Base-by-base conservation (phyloP, 768 basidiomycete species). In the Phylloporus scabripes region DNA sequence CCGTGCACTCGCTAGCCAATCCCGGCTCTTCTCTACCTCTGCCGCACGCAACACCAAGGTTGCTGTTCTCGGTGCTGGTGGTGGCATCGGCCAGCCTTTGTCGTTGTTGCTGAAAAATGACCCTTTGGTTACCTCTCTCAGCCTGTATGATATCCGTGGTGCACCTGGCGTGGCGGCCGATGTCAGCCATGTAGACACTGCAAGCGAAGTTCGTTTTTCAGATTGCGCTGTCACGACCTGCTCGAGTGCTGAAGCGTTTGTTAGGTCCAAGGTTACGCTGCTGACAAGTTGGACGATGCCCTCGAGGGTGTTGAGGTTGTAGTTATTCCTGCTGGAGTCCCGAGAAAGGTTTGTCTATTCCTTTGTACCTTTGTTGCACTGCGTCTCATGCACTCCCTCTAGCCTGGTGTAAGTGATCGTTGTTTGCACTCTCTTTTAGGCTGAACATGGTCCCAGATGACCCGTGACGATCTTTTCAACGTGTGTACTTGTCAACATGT, bases 291-390 rank as follows among this genome's bases (percentile, higher is more conserved):
- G 60, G 89, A 92, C 68, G 77, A 82, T 60, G 93, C 96, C 17
- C 81, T 99, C 52, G 83, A 90, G 52, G 94, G 86, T 55, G 87
- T 81, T 51, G 77, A 97, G 70, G 88, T 98, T 54, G 85, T 98
- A 57, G 88, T 98, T 55, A 96, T 98, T 66, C 96, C 96, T 51
- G 96, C 96, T 72, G 96, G 96, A 81, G 95, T 99, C 54, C 96
- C 96, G 57, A 80, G 96, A 68, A 99, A 99, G 83, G 92, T 93
- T 64, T 61, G 70, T 60, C 21, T 28, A 39, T 17, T 44, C 21
- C 29, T 20, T 32, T 6, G 40, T 39, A 33, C 41, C 42, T 12
- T 18, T 0, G 5, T 28, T 49, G 9, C 23, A 31, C 34, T 0
- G 3, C 48, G 58, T 61, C 60, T 75, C 42, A 61, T 59, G 56